phyloP scores from a whole-genome alignment of 495 filamentous ascomycete species.

The Talaromyces trachyspermus region DNA sequence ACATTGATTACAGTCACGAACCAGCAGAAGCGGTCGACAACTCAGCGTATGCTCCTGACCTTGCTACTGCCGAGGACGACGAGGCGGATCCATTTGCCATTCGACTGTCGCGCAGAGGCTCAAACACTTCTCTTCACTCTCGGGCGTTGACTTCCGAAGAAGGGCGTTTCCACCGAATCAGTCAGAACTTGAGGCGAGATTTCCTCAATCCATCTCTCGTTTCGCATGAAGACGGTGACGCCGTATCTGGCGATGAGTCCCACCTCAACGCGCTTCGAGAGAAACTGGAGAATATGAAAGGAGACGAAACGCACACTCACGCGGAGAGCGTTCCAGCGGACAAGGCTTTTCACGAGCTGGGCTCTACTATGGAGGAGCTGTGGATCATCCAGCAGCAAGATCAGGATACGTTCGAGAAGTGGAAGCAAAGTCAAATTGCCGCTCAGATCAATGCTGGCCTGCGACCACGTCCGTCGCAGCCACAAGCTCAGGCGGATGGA shows the following conservation, averaged over 20 bases:
- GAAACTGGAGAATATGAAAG: constrained; percentile 57
- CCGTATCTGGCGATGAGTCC: constrained; percentile 42
- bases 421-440: constrained; percentile 60
- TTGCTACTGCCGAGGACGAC: constrained; percentile 38
- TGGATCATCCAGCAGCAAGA: constrained; percentile 48
- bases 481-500: too few species aligned
- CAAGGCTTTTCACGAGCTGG: constrained; percentile 52
- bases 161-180: constrained; percentile 76
- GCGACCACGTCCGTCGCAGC: constrained; percentile 10
- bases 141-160: constrained; percentile 80
- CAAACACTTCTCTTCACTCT: constrained; percentile 71
- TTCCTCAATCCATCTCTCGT: constrained; percentile 44
- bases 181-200: constrained; percentile 71
- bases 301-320: constrained; percentile 45
- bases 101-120: constrained; percentile 60
- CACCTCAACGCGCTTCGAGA: constrained; percentile 52
- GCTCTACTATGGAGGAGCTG: constrained; percentile 46
- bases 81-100: constrained; percentile 39
- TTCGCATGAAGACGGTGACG: constrained; percentile 24
- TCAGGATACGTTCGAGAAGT: constrained; percentile 52
- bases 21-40: constrained; percentile 30
- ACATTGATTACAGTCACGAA: constrained; percentile 26
- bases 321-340: constrained; percentile 50
- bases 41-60: constrained; percentile 24
- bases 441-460: constrained; percentile 51